Percentiles rank a stretch among this genome's conserved stretches.
Evolutionary conservation across 2,329 filamentous ascomycete species (phyloP).

Genomic region (Penicillium sumatraense): DNA sequence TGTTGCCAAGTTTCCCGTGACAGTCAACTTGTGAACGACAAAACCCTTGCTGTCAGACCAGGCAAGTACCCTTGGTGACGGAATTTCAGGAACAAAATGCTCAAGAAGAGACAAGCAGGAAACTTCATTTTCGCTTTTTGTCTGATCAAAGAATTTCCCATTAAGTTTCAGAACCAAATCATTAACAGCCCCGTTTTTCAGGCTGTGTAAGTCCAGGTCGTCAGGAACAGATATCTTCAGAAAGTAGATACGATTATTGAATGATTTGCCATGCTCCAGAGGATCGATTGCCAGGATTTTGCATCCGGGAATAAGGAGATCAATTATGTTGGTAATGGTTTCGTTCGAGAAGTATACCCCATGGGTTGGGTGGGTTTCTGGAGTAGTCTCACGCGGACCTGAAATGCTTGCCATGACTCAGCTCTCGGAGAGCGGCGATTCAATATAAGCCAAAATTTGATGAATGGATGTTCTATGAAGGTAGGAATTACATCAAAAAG

Average conservation of each 20-base stretch:
- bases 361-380: background rate
- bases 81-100: background rate
- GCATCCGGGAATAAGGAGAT: background rate
- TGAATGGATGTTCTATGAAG: background rate
- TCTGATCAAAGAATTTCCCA: background rate
- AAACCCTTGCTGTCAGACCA: background rate
- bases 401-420: background rate
- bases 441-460: background rate
- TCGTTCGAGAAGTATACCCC: background rate
- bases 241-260: background rate
- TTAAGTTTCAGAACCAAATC: background rate
- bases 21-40: background rate
- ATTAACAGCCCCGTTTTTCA: background rate
- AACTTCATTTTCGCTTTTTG: background rate
- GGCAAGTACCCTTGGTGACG: background rate
- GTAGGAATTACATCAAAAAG: no score
- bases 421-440: background rate
- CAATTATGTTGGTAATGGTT: background rate
- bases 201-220: background rate
- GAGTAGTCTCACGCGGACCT: background rate
- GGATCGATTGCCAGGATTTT: background rate
- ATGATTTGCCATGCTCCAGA: background rate
- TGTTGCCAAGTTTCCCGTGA: background rate
- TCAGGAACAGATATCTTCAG: background rate
- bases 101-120: background rate